These are phyloP conservation scores for Phaeosphaeriaceae sp. DNA, from an alignment of 2,329 filamentous ascomycete genomes.

Conservation along the genomic window DNA sequence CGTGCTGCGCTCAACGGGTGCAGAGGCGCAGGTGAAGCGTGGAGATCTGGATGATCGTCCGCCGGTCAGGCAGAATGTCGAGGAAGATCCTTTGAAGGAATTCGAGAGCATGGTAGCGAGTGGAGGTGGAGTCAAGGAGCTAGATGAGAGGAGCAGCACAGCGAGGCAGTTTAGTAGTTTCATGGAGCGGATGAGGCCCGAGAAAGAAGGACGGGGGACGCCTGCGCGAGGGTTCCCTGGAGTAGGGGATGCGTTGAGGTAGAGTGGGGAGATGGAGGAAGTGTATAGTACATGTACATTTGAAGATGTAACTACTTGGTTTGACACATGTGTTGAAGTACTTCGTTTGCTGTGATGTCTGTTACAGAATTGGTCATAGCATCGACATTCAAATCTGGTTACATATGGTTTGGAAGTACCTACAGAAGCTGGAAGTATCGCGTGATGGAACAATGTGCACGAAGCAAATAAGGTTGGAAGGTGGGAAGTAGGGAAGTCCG, in stretches of 20 bases:
- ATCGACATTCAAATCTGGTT: too few relatives aligned
- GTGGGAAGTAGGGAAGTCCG: too few relatives aligned
- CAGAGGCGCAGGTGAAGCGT: slow-evolving; percentile 29
- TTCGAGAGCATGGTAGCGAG: slow-evolving; percentile 6
- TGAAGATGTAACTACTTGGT: too few relatives aligned
- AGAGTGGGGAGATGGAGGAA: background rate
- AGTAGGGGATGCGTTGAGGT: slow-evolving; percentile 9
- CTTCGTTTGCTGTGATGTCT: too few relatives aligned
- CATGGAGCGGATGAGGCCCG: slow-evolving; percentile 10
- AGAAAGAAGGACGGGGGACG: slow-evolving; percentile 2
- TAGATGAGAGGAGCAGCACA: slow-evolving; percentile 29
- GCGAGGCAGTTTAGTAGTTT: slow-evolving; percentile 22
- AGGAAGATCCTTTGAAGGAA: slow-evolving; percentile 12
- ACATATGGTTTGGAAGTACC: too few relatives aligned
- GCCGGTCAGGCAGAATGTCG: slow-evolving; percentile 18
- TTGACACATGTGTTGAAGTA: too few relatives aligned
- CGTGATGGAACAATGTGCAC: too few relatives aligned
- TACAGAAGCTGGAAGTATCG: too few relatives aligned
- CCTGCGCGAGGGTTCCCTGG: slow-evolving; percentile 7
- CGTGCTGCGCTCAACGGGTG: slow-evolving; percentile 24
- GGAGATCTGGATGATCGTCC: slow-evolving; percentile 37
- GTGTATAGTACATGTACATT: slow-evolving; percentile 5
- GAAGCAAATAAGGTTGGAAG: too few relatives aligned
- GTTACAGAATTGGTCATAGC: too few relatives aligned
- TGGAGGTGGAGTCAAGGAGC: slow-evolving; percentile 22